These are phyloP conservation scores for Magnaporthiopsis incrustans DNA, from an alignment of 2,329 filamentous ascomycete genomes.

Conservation along the genomic window DNA sequence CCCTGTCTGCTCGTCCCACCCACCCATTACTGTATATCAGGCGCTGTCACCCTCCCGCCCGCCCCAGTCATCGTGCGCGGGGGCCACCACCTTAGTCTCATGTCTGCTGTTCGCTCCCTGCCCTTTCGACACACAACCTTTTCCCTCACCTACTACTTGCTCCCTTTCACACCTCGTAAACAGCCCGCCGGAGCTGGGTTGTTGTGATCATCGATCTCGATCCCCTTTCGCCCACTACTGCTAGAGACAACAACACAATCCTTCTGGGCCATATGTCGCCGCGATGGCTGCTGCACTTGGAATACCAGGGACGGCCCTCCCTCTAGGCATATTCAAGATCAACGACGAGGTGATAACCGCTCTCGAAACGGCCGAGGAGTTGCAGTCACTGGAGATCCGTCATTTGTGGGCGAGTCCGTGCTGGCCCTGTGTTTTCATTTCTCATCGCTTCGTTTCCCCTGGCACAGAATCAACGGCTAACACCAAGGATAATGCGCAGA, in stretches of 20 bases:
- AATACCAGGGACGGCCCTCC: neutral
- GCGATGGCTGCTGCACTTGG: neutral
- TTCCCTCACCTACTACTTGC: too few relatives aligned
- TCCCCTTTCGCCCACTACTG: too few relatives aligned
- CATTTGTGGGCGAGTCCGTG: neutral
- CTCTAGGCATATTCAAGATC: neutral
- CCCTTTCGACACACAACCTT: neutral
- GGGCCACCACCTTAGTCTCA: neutral
- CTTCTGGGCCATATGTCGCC: neutral
- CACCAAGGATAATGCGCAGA: neutral
- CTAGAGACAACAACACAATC: too few relatives aligned
- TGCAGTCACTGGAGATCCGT: neutral
- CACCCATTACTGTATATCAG: neutral
- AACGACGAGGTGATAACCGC: neutral
- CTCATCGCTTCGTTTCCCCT: neutral
- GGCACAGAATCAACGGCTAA: neutral
- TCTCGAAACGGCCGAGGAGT: neutral
- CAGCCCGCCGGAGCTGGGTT: too few relatives aligned
- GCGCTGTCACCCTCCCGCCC: neutral
- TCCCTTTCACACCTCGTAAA: neutral
- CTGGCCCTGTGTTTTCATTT: neutral
- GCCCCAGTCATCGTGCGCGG: neutral
- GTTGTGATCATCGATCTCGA: neutral
- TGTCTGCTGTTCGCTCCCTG: neutral
- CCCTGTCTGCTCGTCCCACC: neutral